Evolutionary conservation across 108 stramenopile genomes (phyloP), one percentile per base, ranked within the genome.

Genomic region (Parietichytrium sp.): DNA sequence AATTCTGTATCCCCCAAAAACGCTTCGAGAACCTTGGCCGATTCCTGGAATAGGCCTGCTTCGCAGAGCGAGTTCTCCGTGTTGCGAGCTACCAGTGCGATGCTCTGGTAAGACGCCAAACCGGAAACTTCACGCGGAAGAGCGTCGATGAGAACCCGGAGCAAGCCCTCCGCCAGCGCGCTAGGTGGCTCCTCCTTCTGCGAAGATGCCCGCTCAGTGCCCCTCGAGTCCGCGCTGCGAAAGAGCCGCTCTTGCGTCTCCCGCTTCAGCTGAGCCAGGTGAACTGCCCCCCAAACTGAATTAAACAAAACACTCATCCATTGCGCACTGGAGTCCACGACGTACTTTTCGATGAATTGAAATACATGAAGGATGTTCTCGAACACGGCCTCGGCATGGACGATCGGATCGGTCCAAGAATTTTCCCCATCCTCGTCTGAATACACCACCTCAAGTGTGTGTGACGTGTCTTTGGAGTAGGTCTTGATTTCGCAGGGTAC

Each of bases 341-440:
- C 20, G 20, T 72, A n/a, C 42, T 33, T 3, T n/a, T 72, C 61
- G 8, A 72, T 25, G 20, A 72, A 72, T 6, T 42, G 61, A 16
- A 72, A 42, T 10, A n/a, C n/a, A 13, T 72, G 38, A 12, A 72
- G 61, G 10, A 72, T 42, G 61, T 72, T 33, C 61, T 72, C 61
- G 61, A 72, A 38, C 15, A 72, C 61, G 42, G 38, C 38, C 42
- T 72, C 61, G 20, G 45, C 38, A 10, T 42, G 61, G 20, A 72
- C 15, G 20, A 45, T 42, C 25, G 42, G 33, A 20, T 72, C 61
- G 6, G 36, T 33, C 10, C 6, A 10, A 27, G 38, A 42, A 25
- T 33, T 33, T 42, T 33, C 36, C 7, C 16, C 3, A 25, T 33
- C 29, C n/a, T n/a, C n/a, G n/a, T n/a, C n/a, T n/a, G n/a, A n/a